Percentiles rank a stretch among this genome's conserved stretches.
Evolutionary conservation across 2,329 filamentous ascomycete species (phyloP).

Genomic region (Parastagonospora avenae): DNA sequence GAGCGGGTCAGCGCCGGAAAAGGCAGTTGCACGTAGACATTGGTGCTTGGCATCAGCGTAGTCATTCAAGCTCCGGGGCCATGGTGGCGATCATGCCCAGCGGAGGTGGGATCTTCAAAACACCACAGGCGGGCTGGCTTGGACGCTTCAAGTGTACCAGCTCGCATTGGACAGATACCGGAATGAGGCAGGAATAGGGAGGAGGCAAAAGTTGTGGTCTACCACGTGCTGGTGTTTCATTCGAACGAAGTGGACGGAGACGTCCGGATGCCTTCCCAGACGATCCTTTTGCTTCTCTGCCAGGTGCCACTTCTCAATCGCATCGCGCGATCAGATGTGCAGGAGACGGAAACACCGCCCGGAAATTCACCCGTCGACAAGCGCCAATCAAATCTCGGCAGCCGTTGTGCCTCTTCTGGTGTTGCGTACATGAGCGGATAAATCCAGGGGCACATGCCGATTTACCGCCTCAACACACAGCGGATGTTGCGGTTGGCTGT

Average conservation of each 20-base stretch:
- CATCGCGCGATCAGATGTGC: too few species aligned
- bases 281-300: too few species aligned
- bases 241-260: not conserved
- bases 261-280: not conserved
- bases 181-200: slow-evolving; percentile 2
- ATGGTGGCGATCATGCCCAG: not conserved
- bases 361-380: too few species aligned
- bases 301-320: too few species aligned
- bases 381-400: too few species aligned
- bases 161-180: not conserved
- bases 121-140: not conserved
- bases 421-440: too few species aligned
- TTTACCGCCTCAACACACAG: too few species aligned
- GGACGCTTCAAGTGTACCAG: not conserved
- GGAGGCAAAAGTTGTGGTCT: slow-evolving; percentile 1
- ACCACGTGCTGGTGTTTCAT: not conserved
- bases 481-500: too few species aligned
- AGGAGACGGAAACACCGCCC: too few species aligned
- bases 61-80: not conserved
- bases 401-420: too few species aligned
- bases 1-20: slow-evolving; percentile 1
- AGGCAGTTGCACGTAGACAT: slow-evolving; percentile 1
- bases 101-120: slow-evolving; percentile 4
- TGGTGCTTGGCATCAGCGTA: slow-evolving; percentile 6
- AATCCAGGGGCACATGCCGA: too few species aligned